Conservation (phyloP, 2,329 filamentous ascomycete species). For the Penicillium sp. region DNA sequence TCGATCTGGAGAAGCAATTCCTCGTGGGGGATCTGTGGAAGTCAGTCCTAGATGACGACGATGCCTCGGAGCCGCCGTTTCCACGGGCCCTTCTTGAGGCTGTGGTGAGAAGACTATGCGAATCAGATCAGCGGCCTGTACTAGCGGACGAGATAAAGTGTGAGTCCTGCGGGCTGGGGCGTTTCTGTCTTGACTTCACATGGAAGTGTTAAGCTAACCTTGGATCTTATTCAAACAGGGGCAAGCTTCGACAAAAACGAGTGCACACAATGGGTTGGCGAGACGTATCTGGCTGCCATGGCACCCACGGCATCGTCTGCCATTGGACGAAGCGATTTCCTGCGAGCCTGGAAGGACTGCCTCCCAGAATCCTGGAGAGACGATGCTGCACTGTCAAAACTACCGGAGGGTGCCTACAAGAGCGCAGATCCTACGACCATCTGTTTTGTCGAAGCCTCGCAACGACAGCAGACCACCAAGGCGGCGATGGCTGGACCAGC, state of each 20-base stretch:
- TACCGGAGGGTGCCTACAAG: constrained; percentile 36
- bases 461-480: constrained; percentile 31
- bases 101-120: constrained; percentile 37
- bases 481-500: constrained; percentile 23
- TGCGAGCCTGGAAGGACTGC: constrained; percentile 43
- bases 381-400: constrained; percentile 33
- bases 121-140: constrained; percentile 21
- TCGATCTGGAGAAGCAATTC: constrained; percentile 43
- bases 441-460: constrained; percentile 33
- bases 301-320: constrained; percentile 33
- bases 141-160: constrained; percentile 35
- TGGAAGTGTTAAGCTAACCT: not conserved
- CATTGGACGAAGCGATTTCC: constrained; percentile 33
- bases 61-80: constrained; percentile 26
- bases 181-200: too few species aligned
- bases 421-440: constrained; percentile 37
- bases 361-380: constrained; percentile 45
- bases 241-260: constrained; percentile 38
- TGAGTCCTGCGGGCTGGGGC: constrained; percentile 28
- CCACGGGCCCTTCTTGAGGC: constrained; percentile 39
- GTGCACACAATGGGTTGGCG: constrained; percentile 40
- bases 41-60: constrained; percentile 37
- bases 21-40: constrained; percentile 43
- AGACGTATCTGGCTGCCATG: constrained; percentile 40
- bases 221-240: constrained; percentile 31